Base-by-base conservation (phyloP, 2,329 filamentous ascomycete genomes). In the Lasiodiplodia theobromae region DNA sequence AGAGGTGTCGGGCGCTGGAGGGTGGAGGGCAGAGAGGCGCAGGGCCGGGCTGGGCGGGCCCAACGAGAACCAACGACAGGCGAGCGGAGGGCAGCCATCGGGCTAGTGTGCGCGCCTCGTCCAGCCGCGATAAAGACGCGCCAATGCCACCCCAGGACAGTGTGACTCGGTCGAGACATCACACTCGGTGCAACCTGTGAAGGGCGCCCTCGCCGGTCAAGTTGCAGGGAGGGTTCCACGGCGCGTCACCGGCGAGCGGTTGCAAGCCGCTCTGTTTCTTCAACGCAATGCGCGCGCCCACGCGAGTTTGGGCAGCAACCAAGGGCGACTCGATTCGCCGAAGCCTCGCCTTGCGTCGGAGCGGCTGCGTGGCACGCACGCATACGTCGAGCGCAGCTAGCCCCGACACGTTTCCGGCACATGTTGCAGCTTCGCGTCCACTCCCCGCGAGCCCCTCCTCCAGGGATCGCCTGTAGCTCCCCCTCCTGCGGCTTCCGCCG, bases 351-450 rank as follows among this genome's bases (percentile, higher is more conserved):
- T 52, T 64, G 47, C 60, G 47, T 64, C 60, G 25, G 4, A 21
- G 60, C 60, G 44, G 60, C 47, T 66, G 63, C 63, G 63, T 66
- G 63, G 63, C 63, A 66, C 49, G 49, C 52, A n/a, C 37, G 51
- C 51, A 66, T 56, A 65, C 60, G 60, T 53, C 49, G 49, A 23
- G 28, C 25, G 11, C 40, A 23, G 6, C 34, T 64, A 18, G 25
- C 60, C 44, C 4, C 49, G 34, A 54, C 37, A 56, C 51, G 63
- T 23, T 54, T 54, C 37, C 25, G 63, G 63, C 51, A 37, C 52
- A 14, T 21, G 37, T n/a, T 64, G 60, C 60, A 64, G 60, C 60
- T 37, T n/a, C 28, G 40, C 21, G 21, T 21, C 28, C 54, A 31
- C 31, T 28, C 31, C 11, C 28, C 25, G 53, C 56, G 34, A 40